Base-by-base conservation (phyloP, 805 yeast species). In the Lipomyces yamanashiensis region DNA sequence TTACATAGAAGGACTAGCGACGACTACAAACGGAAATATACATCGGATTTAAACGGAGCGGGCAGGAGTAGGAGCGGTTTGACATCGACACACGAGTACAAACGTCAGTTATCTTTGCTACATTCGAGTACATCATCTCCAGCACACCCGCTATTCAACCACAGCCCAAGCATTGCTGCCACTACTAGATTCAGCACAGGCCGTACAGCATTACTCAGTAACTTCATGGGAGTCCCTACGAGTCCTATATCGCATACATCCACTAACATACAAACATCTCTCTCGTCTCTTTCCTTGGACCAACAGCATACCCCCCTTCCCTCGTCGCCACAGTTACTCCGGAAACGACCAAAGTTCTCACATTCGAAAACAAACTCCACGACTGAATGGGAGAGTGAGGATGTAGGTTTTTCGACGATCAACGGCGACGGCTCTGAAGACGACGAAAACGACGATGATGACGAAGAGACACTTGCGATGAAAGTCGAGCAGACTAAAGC, bases 401-500 rank as follows among this genome's bases (percentile, higher is more conserved):
- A 52, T 12, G 36, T 21, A 5, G 45, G 34, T 7, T 52, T 45
- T 12, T 37, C 45, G 10, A 52, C 55, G 4, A 37, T 13, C 33
- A 23, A 48, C 15, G 52, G 37, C 9, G 58, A 28, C 36, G 36
- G 12, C 7, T 15, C 17, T 40, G 56, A 45, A 6, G 43, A 54
- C 17, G 7, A 19, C 34, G 58, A 54, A 19, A 28, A 43, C 40
- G 60, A 57, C 23, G 53, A 47, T 2, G 54, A 36, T 7, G 47
- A 34, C 4, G n/a, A 23, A 43, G 44, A 33, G 15, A 10, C 23
- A 21, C 4, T 36, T 9, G 36, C 41, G 9, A 19, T 37, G 17
- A 48, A 57, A 7, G 23, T 56, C 49, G 54, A 43, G 49, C 48
- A 49, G 33, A 41, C 54, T 48, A 50, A 43, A 37, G 12, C 21